Conservation (phyloP, 306 rosid species). For the Acacia acuminata region DNA sequence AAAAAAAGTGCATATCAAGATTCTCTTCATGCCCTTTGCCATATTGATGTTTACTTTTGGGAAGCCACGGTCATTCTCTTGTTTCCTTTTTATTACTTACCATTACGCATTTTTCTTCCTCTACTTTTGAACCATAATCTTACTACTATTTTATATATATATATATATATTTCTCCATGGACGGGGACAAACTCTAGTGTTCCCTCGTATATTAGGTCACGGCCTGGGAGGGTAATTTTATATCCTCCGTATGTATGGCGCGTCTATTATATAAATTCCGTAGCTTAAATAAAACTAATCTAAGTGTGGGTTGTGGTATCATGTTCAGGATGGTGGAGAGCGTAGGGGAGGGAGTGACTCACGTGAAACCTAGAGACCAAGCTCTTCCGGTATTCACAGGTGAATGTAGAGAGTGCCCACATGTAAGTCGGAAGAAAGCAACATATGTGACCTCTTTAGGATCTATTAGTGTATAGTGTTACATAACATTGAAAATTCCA, state of each 20-base stretch:
- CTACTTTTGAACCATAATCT: not conserved
- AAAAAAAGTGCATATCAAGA: conserved; percentile 27
- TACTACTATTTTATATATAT: not conserved
- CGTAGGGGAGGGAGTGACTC: conserved; percentile 65
- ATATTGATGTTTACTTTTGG: conserved; percentile 35
- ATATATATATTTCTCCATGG: not conserved
- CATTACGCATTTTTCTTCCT: not conserved
- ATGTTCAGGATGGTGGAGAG: conserved; percentile 46
- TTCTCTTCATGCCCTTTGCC: conserved; percentile 29
- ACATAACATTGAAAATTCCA: too few species aligned
- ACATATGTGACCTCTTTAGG: conserved; percentile 68
- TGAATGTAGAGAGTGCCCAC: conserved; percentile 59
- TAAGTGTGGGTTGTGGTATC: not conserved
- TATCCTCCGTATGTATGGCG: not conserved
- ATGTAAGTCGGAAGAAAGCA: conserved; percentile 70
- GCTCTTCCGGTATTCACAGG: conserved; percentile 69
- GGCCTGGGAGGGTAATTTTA: conserved; percentile 66
- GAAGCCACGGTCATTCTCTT: conserved; percentile 18
- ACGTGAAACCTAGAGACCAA: conserved; percentile 53
- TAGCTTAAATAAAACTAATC: too few species aligned
- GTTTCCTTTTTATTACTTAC: not conserved
- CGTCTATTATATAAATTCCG: too few species aligned
- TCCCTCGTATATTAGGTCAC: conserved; percentile 75
- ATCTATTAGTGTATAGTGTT: conserved; percentile 10
- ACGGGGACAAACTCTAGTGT: conserved; percentile 62